These are phyloP conservation scores for Peronospora belbahrii DNA, from an alignment of 352 stramenopile species.

Conservation along the genomic window DNA sequence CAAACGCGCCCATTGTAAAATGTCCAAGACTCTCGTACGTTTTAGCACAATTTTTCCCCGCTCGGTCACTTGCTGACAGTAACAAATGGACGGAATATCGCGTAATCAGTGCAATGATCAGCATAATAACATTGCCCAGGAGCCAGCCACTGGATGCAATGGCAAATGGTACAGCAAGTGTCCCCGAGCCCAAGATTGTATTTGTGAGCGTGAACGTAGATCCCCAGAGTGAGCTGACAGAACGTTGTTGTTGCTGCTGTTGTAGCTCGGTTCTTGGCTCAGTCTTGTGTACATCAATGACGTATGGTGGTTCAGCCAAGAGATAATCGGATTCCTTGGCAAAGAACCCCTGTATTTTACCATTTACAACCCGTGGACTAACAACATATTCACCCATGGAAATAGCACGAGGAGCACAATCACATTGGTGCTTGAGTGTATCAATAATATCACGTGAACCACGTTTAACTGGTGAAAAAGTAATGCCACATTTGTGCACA, in stretches of 20 bases:
- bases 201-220: constrained; percentile 73
- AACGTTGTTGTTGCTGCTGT: constrained; percentile 9
- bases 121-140: constrained; percentile 57
- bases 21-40: constrained; percentile 74
- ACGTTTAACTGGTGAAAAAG: constrained; percentile 29
- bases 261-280: constrained; percentile 8
- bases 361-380: constrained; percentile 28
- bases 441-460: constrained; percentile 47
- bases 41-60: constrained; percentile 49
- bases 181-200: constrained; percentile 68
- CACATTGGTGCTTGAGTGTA: constrained; percentile 55
- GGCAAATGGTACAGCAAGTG: constrained; percentile 61
- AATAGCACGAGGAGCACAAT: constrained; percentile 40
- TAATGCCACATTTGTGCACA: constrained; percentile 33
- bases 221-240: constrained; percentile 46
- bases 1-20: constrained; percentile 56
- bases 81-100: constrained; percentile 70
- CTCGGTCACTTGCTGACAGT: constrained; percentile 52
- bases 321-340: constrained; percentile 22
- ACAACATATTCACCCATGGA: constrained; percentile 80
- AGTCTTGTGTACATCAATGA: constrained; percentile 31
- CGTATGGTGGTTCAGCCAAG: constrained; percentile 14
- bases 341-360: constrained; percentile 8
- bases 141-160: constrained; percentile 68
- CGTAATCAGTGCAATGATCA: constrained; percentile 61